A percentile compares a stretch with the other conserved stretches of the same genome.
Evolutionary conservation across 108 stramenopile species (phyloP).

Genomic region (Skeletonema potamos): DNA sequence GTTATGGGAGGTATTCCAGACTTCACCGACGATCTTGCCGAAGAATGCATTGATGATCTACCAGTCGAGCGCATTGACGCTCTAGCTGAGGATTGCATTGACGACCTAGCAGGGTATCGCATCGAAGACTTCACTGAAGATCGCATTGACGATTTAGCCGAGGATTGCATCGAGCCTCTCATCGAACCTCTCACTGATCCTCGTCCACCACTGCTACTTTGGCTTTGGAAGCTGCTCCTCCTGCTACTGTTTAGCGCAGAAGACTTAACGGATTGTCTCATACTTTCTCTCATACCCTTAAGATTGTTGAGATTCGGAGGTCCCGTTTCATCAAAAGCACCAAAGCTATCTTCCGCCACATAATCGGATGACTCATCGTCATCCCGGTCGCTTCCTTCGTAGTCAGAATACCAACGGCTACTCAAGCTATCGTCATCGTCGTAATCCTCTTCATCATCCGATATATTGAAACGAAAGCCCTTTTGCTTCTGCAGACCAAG

Average conservation of each 20-base stretch:
- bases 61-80: not conserved
- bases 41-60: not conserved
- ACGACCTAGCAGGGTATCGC: too few species aligned
- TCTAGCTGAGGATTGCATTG: not conserved
- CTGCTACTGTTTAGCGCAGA: not conserved
- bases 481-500: too few species aligned
- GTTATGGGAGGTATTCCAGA: not conserved
- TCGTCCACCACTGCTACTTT: not conserved
- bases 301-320: not conserved
- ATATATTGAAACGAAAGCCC: not conserved
- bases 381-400: slow-evolving; percentile 8
- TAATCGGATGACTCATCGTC: not conserved
- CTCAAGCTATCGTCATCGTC: slow-evolving; percentile 10
- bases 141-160: not conserved
- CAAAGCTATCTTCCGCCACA: not conserved
- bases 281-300: not conserved
- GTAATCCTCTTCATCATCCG: not conserved
- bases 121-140: not conserved
- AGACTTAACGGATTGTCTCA: not conserved
- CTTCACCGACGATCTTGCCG: not conserved
- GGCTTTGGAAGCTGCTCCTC: not conserved
- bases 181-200: not conserved
- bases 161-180: not conserved
- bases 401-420: slow-evolving; percentile 28
- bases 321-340: not conserved